These are phyloP conservation scores for Blastobotrys terrestris DNA, from an alignment of 805 yeast species.

Conservation along the genomic window DNA sequence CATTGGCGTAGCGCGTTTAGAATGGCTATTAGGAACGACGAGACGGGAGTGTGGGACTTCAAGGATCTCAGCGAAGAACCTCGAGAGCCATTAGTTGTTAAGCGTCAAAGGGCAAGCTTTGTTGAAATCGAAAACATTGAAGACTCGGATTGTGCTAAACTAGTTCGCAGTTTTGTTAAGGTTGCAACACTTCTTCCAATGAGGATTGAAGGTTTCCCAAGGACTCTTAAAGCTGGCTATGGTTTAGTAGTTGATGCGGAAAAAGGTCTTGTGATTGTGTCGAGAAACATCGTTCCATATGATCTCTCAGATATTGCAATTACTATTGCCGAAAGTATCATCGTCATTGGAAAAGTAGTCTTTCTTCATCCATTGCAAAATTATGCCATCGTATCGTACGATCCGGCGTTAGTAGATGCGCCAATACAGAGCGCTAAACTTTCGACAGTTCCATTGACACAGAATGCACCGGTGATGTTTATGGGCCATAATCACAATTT, in stretches of 20 bases:
- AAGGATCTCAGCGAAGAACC: constrained; percentile 46
- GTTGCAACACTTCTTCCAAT: constrained; percentile 61
- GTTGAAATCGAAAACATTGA: constrained; percentile 32
- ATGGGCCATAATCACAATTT: constrained; percentile 71
- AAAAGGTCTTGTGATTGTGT: constrained; percentile 71
- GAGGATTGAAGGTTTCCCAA: constrained; percentile 69
- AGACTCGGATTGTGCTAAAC: constrained; percentile 43
- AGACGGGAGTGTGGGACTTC: constrained; percentile 54
- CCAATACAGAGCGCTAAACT: constrained; percentile 65
- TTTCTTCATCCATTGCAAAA: constrained; percentile 85
- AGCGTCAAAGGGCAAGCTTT: constrained; percentile 7
- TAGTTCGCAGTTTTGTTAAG: constrained; percentile 65
- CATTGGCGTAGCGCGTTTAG: constrained; percentile 77
- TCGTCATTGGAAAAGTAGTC: constrained; percentile 71
- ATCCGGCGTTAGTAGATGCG: constrained; percentile 66
- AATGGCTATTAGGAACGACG: constrained; percentile 54
- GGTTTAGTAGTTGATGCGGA: constrained; percentile 80
- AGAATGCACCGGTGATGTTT: constrained; percentile 74
- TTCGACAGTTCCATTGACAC: constrained; percentile 38
- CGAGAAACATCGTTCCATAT: constrained; percentile 76
- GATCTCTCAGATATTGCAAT: constrained; percentile 69
- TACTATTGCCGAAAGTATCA: constrained; percentile 79
- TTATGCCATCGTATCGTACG: constrained; percentile 77
- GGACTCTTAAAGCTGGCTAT: constrained; percentile 53
- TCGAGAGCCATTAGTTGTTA: constrained; percentile 53